Evolutionary conservation across 495 filamentous ascomycete genomes (phyloP).

Genomic region (Darksidea phi): DNA sequence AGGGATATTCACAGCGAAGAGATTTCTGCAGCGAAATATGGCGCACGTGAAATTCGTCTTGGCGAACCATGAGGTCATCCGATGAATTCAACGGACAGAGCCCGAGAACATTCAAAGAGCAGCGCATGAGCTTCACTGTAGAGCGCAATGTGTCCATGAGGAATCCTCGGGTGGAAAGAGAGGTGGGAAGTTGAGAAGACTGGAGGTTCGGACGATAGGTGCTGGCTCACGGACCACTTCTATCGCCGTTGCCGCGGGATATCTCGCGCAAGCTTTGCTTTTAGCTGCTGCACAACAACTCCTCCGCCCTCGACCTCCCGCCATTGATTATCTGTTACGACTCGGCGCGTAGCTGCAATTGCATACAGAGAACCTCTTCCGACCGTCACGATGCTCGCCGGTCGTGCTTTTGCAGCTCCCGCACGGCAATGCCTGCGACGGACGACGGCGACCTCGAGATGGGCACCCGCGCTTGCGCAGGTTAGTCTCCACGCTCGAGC

Average conservation of each 20-base stretch:
- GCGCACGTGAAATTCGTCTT: too few relatives aligned
- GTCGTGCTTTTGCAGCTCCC: slow-evolving; percentile 55
- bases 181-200: too few relatives aligned
- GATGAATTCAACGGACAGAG: too few relatives aligned
- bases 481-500: slow-evolving; percentile 49
- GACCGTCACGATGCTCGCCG: slow-evolving; percentile 58
- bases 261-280: slow-evolving; percentile 16
- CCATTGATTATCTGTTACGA: slow-evolving; percentile 3
- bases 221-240: neutral
- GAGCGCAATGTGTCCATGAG: too few relatives aligned
- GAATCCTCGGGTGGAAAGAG: too few relatives aligned
- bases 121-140: too few relatives aligned
- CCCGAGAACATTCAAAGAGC: too few relatives aligned
- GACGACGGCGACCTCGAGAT: slow-evolving; percentile 50
- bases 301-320: slow-evolving; percentile 13
- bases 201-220: neutral
- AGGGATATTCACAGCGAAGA: slow-evolving; percentile 1
- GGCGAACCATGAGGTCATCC: too few relatives aligned
- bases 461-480: slow-evolving; percentile 53
- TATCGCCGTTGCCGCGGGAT: neutral
- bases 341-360: slow-evolving; percentile 27
- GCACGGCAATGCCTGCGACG: slow-evolving; percentile 59
- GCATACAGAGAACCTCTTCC: neutral
- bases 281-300: slow-evolving; percentile 12
- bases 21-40: too few relatives aligned